These are phyloP conservation scores for Suhomyces sp. DNA, from an alignment of 805 yeast genomes.

Conservation along the genomic window DNA sequence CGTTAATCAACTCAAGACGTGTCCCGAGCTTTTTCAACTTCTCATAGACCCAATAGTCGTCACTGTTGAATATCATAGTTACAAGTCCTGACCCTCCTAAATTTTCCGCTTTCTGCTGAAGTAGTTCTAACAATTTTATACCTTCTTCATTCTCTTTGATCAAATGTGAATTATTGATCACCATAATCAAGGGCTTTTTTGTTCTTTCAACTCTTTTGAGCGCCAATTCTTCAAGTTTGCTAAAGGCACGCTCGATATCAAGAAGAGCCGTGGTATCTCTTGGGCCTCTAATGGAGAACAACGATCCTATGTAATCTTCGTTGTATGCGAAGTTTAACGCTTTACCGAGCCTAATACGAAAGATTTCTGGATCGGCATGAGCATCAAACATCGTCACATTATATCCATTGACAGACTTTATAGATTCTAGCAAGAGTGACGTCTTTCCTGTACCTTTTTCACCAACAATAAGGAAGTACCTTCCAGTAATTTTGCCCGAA, in stretches of 20 bases:
- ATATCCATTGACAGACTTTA: slow-evolving; percentile 59
- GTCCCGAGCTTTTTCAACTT: slow-evolving; percentile 71
- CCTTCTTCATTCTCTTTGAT: slow-evolving; percentile 78
- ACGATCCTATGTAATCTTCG: slow-evolving; percentile 81
- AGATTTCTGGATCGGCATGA: slow-evolving; percentile 82
- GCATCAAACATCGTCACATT: slow-evolving; percentile 76
- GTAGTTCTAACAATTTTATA: slow-evolving; percentile 61
- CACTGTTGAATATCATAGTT: slow-evolving; percentile 72
- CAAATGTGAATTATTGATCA: slow-evolving; percentile 74
- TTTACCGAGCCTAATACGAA: slow-evolving; percentile 71
- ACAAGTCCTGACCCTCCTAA: slow-evolving; percentile 72
- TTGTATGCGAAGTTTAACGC: slow-evolving; percentile 71
- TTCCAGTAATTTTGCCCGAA: slow-evolving; percentile 60
- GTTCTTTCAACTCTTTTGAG: slow-evolving; percentile 42
- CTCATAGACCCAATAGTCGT: slow-evolving; percentile 86
- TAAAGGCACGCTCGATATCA: slow-evolving; percentile 81
- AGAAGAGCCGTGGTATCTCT: slow-evolving; percentile 79
- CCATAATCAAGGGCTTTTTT: slow-evolving; percentile 59
- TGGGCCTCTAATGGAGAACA: slow-evolving; percentile 80
- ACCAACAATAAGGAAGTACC: slow-evolving; percentile 73
- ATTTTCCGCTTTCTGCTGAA: slow-evolving; percentile 82
- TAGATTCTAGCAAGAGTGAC: slow-evolving; percentile 68
- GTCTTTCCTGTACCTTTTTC: slow-evolving; percentile 89
- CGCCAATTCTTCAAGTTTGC: slow-evolving; percentile 72
- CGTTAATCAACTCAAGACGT: slow-evolving; percentile 68